A percentile compares a stretch with the other conserved stretches of the same genome.
Evolutionary conservation across 805 yeast genomes (phyloP).

Genomic region (Saturnispora sanitii): DNA sequence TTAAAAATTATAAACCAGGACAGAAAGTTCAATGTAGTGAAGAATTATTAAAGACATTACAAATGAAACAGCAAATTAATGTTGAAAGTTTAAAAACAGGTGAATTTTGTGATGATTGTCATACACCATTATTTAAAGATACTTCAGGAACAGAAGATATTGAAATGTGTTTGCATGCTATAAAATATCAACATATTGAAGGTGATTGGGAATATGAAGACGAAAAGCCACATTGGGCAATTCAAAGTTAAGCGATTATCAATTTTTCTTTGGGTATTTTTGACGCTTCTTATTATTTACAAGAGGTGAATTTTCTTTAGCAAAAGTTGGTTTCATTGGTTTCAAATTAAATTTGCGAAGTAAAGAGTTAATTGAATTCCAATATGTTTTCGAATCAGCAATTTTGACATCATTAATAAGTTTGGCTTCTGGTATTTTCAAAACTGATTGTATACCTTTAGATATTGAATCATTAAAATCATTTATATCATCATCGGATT

Average conservation of each 20-base stretch:
- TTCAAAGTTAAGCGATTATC: conserved; percentile 6
- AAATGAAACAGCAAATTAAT: conserved; percentile 2
- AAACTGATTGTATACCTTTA: conserved; percentile 15
- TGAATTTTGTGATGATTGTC: conserved; percentile 29
- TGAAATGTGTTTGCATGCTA: conserved; percentile 41
- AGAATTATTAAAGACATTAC: neutral
- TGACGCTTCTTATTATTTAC: neutral
- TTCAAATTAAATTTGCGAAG: conserved; percentile 6
- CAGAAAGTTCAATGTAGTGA: neutral
- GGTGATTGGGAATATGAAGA: conserved; percentile 32
- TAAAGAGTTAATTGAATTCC: conserved; percentile 14
- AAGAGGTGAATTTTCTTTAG: neutral
- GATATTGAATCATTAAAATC: conserved; percentile 12
- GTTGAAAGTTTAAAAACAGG: conserved; percentile 8
- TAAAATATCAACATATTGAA: conserved; percentile 26
- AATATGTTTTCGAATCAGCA: conserved; percentile 13
- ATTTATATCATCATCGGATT: conserved; percentile 9
- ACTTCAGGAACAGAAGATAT: conserved; percentile 24
- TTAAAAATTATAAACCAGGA: neutral
- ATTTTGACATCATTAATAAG: conserved; percentile 8
- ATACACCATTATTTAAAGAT: conserved; percentile 24
- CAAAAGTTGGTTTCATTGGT: conserved; percentile 1
- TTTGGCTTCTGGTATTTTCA: conserved; percentile 3
- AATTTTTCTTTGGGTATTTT: neutral
- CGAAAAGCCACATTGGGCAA: conserved; percentile 38